Conservation (phyloP, 805 yeast genomes). For the Yamadazyma laniorum region DNA sequence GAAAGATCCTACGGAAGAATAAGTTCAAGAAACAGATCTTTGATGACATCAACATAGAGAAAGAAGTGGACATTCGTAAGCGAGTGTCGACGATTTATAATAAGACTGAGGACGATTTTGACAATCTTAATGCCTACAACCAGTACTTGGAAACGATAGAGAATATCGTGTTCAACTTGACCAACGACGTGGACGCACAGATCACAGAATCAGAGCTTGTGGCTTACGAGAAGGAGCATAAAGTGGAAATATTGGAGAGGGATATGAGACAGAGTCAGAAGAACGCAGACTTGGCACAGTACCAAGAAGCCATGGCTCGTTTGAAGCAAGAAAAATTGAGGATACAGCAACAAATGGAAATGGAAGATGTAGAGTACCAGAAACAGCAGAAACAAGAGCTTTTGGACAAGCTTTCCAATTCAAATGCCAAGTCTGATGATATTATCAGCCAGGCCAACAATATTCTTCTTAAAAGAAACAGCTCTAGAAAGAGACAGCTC, state of each 20-base stretch:
- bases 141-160: slow-evolving; percentile 83
- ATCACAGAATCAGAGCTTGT: slow-evolving; percentile 63
- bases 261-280: slow-evolving; percentile 62
- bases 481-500: slow-evolving; percentile 60
- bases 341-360: slow-evolving; percentile 59
- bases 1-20: slow-evolving; percentile 80
- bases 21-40: slow-evolving; percentile 89
- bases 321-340: slow-evolving; percentile 65
- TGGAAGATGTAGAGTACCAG: slow-evolving; percentile 40
- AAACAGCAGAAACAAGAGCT: slow-evolving; percentile 42
- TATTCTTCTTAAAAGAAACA: slow-evolving; percentile 54
- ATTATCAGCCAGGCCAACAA: slow-evolving; percentile 37
- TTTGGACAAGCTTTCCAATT: slow-evolving; percentile 36
- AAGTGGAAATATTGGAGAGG: slow-evolving; percentile 71
- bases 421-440: slow-evolving; percentile 36
- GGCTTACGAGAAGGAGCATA: slow-evolving; percentile 71
- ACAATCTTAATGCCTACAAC: slow-evolving; percentile 58
- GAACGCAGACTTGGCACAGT: slow-evolving; percentile 64
- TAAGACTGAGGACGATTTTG: slow-evolving; percentile 74
- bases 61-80: slow-evolving; percentile 87
- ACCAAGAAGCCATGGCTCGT: slow-evolving; percentile 52
- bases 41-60: slow-evolving; percentile 85
- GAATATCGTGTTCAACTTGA: slow-evolving; percentile 71
- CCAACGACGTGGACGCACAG: slow-evolving; percentile 66
- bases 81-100: slow-evolving; percentile 76